These are phyloP conservation scores for Eucalyptus cloeziana DNA, from an alignment of 345 rosid species.

Conservation along the genomic window DNA sequence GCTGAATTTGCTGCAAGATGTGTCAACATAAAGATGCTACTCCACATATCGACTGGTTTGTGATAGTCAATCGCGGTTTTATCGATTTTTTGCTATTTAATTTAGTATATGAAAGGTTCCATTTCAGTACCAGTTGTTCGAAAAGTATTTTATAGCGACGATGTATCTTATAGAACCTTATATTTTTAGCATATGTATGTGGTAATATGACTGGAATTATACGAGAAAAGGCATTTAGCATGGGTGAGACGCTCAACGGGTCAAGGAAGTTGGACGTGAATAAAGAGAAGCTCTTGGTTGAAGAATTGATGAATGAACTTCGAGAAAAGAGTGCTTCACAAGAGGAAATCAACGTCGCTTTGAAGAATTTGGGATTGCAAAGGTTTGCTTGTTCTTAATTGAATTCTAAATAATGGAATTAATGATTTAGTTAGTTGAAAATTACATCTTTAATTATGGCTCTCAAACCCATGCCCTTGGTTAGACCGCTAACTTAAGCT, in stretches of 20 bases:
- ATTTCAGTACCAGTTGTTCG: background rate
- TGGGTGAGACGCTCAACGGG: conserved; percentile 6
- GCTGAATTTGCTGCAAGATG: conserved; percentile 47
- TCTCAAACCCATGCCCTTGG: background rate
- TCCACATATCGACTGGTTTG: conserved; percentile 34
- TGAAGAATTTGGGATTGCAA: conserved; percentile 10
- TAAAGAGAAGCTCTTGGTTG: background rate
- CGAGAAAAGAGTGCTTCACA: background rate
- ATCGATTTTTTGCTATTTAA: background rate
- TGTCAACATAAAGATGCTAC: conserved; percentile 22
- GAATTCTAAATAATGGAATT: background rate
- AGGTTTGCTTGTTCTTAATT: background rate
- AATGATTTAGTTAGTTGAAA: background rate
- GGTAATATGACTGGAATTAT: conserved; percentile 9
- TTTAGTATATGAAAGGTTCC: background rate
- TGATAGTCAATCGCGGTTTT: background rate
- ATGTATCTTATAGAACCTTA: background rate
- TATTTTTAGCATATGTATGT: conserved; percentile 15
- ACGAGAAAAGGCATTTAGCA: background rate
- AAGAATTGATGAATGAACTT: background rate
- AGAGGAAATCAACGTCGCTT: background rate
- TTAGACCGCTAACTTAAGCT: background rate
- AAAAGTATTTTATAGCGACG: background rate
- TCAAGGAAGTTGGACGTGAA: background rate
- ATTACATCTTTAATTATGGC: background rate